Conservation (phyloP, 116 monocot genomes). For the Phalaenopsis hybrid region DNA sequence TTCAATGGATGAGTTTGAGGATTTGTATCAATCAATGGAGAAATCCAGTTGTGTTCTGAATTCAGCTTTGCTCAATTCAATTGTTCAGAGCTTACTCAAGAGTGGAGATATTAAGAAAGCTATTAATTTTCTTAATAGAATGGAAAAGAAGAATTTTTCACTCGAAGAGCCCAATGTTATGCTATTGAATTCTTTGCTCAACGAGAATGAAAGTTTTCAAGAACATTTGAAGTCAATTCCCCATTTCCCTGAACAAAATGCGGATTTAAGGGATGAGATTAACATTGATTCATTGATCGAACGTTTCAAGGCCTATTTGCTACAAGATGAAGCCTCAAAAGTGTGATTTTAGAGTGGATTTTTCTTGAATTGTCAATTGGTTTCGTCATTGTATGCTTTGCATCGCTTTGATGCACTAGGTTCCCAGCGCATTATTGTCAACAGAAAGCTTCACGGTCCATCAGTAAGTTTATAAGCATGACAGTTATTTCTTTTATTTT, state of each 20-base stretch:
- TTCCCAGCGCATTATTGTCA: not conserved
- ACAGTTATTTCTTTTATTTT: not conserved
- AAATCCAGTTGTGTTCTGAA: not conserved
- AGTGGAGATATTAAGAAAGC: slow-evolving; percentile 14
- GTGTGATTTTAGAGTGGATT: not conserved
- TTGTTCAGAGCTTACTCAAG: slow-evolving; percentile 16
- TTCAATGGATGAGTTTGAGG: slow-evolving; percentile 13
- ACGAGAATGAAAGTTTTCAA: slow-evolving; percentile 3
- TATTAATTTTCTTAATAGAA: slow-evolving; percentile 15
- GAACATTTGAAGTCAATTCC: slow-evolving; percentile 9
- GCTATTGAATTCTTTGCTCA: not conserved
- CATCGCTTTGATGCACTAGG: not conserved
- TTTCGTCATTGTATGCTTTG: not conserved
- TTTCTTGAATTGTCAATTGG: not conserved
- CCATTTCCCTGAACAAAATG: slow-evolving; percentile 5
- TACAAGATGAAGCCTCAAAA: not conserved
- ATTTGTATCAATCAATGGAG: slow-evolving; percentile 10
- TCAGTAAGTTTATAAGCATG: not conserved
- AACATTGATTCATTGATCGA: slow-evolving; percentile 2
- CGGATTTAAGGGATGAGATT: not conserved
- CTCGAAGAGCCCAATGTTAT: slow-evolving; percentile 4
- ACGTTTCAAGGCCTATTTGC: slow-evolving; percentile 5
- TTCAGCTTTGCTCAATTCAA: slow-evolving; percentile 11
- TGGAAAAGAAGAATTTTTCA: slow-evolving; percentile 1
- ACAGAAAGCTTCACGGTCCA: not conserved